A percentile compares a stretch with the other conserved stretches of the same genome.
These are phyloP conservation scores for Apostasia ramifera DNA, from an alignment of 106 monocot genomes.

Conservation along the genomic window DNA sequence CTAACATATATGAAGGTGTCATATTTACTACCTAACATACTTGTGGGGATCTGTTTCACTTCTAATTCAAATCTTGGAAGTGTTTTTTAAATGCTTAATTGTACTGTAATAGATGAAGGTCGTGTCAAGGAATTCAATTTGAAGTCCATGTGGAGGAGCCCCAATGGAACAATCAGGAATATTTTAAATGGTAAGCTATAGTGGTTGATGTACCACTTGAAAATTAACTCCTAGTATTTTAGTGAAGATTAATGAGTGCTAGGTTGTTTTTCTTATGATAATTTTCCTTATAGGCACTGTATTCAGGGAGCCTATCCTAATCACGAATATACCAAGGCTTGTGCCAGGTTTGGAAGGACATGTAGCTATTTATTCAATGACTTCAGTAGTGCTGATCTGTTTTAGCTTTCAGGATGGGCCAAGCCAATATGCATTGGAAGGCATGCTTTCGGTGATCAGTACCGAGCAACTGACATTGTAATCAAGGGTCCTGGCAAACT, in stretches of 20 bases:
- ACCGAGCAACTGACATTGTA: slow-evolving; percentile 84
- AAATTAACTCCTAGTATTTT: slow-evolving; percentile 1
- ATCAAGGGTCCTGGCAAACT: slow-evolving; percentile 94
- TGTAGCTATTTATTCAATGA: too few relatives aligned
- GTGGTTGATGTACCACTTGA: neutral
- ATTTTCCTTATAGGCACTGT: slow-evolving; percentile 62
- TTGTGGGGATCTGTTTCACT: neutral
- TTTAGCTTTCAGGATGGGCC: slow-evolving; percentile 62
- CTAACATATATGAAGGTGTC: neutral
- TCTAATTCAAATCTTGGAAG: neutral
- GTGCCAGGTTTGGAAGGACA: slow-evolving; percentile 59
- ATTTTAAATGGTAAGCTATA: slow-evolving; percentile 78
- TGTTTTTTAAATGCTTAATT: neutral
- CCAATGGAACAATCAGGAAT: slow-evolving; percentile 71
- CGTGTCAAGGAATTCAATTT: slow-evolving; percentile 53
- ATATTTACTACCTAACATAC: neutral
- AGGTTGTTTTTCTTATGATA: too few relatives aligned
- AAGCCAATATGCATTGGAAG: slow-evolving; percentile 98
- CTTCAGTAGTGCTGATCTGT: neutral
- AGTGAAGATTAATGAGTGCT: neutral
- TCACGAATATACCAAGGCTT: slow-evolving; percentile 86
- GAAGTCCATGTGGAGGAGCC: slow-evolving; percentile 64
- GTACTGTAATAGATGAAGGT: slow-evolving; percentile 39
- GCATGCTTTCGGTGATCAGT: slow-evolving; percentile 99
- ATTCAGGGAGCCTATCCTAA: slow-evolving; percentile 95